Base-by-base conservation (phyloP, 2,329 filamentous ascomycete genomes). In the Grosmannia penicillata region DNA sequence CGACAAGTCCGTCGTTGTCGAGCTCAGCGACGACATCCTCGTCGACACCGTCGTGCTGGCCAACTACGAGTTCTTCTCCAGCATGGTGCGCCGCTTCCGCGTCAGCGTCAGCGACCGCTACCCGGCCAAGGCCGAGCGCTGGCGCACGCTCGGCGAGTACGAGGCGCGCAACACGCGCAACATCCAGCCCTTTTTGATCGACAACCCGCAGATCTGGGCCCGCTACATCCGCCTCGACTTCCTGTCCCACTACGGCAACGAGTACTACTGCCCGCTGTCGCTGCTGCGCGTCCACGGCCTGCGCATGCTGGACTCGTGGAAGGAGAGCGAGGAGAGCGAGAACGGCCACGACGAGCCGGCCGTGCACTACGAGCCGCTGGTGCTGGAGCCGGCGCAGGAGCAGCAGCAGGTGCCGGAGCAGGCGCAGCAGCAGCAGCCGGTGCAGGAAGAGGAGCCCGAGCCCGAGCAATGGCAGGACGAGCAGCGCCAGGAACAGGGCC, bases 41-140 rank as follows among this genome's bases (percentile, higher is more conserved):
- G 82, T 98, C 42, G 91, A 98, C 54, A 98, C 91, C 0, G 69
- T 98, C 29, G 91, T 96, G n/a, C 68, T 98, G 38, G 91, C 89
- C 44, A 98, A 98, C 56, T 98, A 93, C 51, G 91, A 98, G 57
- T 98, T 98, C 64, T 98, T 98, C 65, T 94, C 86, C 39, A 95
- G 86, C 54, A 95, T 93, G 71, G 82, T 96, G 49, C 80, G 86
- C 38, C 82, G 78, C 34, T 95, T 98, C 56, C 73, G 82, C 37
- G 76, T 96, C 48, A 93, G 84, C 54, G 89, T 95, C 34, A 93
- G 87, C 41, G 91, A 96, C 60, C 77, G 85, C 40, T 96, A 95
- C 57, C 91, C 91, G 1, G 82, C 91, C 38, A 96, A 95, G 57
- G 59, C 74, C 40, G 87, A 94, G 36, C 84, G 91, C 49, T 98